phyloP scores from a whole-genome alignment of 163 green algal species.

The Prototheca wickerhamii region DNA sequence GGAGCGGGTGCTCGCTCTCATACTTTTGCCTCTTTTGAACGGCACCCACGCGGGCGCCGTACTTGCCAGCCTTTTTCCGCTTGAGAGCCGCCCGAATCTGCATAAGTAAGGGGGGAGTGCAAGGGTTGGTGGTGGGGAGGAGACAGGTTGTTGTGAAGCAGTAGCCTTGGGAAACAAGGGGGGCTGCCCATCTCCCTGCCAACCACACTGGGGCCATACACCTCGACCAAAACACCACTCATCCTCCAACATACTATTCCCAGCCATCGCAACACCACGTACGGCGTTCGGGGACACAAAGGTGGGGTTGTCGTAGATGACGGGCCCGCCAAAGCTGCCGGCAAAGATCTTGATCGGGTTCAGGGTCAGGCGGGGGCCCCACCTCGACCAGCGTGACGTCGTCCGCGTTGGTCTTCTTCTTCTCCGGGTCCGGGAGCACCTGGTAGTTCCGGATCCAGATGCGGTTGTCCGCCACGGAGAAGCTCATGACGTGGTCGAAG shows the following conservation, averaged over 20 bases:
- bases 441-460: conserved; percentile 98
- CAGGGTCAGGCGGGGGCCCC: conserved; percentile 76
- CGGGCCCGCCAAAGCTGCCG: conserved; percentile 78
- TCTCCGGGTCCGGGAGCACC: conserved; percentile 63
- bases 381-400: conserved; percentile 71
- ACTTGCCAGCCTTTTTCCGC: conserved; percentile 52
- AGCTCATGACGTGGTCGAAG: conserved; percentile 92
- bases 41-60: conserved; percentile 37
- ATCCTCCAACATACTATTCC: background rate
- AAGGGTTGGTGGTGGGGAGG: background rate
- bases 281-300: conserved; percentile 92
- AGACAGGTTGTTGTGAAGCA: background rate
- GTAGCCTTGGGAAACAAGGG: background rate
- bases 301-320: conserved; percentile 88
- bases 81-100: conserved; percentile 48
- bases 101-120: background rate
- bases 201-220: background rate
- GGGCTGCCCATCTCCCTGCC: background rate
- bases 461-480: conserved; percentile 78
- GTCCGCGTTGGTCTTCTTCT: conserved; percentile 53
- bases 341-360: conserved; percentile 93
- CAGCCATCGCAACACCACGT: background rate
- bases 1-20: too few species aligned
- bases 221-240: background rate
- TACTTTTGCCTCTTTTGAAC: too few species aligned